These are phyloP conservation scores for Podospora pseudoanserina DNA, from an alignment of 495 filamentous ascomycete species.

Conservation along the genomic window DNA sequence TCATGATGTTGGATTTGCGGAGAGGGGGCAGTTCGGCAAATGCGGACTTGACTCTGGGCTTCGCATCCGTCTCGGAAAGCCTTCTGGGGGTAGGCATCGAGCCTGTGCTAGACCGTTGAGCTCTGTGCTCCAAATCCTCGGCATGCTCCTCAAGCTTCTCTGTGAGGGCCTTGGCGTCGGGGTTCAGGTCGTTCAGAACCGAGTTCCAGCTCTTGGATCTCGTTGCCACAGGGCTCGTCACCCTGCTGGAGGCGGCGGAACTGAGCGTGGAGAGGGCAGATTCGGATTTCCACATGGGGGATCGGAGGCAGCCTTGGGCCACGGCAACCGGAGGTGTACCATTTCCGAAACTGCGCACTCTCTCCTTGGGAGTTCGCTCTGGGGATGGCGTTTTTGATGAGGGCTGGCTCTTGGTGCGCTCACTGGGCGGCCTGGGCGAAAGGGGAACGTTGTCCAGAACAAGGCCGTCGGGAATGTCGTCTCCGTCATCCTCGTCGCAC, in stretches of 20 bases:
- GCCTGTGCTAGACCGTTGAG: conserved; percentile 34
- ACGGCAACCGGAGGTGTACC: conserved; percentile 50
- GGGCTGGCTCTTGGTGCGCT: conserved; percentile 54
- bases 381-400: conserved; percentile 54
- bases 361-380: conserved; percentile 50
- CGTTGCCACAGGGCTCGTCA: conserved; percentile 36
- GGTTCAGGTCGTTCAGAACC: conserved; percentile 72
- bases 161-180: conserved; percentile 83
- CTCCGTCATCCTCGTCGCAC: conserved; percentile 80
- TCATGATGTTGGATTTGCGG: conserved; percentile 85
- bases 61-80: conserved; percentile 46
- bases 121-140: conserved; percentile 54
- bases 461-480: conserved; percentile 85
- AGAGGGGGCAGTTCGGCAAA: conserved; percentile 73
- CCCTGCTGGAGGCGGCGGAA: conserved; percentile 23
- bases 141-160: conserved; percentile 85
- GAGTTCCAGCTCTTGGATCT: conserved; percentile 85
- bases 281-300: conserved; percentile 46
- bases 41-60: conserved; percentile 54
- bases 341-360: conserved; percentile 50
- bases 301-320: conserved; percentile 47
- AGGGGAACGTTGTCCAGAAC: conserved; percentile 92
- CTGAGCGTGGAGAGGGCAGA: conserved; percentile 25
- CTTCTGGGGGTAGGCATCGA: conserved; percentile 37
- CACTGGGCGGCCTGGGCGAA: conserved; percentile 73